phyloP scores from a whole-genome alignment of 176 grass and related monocot species.

The Eragrostis curvula region DNA sequence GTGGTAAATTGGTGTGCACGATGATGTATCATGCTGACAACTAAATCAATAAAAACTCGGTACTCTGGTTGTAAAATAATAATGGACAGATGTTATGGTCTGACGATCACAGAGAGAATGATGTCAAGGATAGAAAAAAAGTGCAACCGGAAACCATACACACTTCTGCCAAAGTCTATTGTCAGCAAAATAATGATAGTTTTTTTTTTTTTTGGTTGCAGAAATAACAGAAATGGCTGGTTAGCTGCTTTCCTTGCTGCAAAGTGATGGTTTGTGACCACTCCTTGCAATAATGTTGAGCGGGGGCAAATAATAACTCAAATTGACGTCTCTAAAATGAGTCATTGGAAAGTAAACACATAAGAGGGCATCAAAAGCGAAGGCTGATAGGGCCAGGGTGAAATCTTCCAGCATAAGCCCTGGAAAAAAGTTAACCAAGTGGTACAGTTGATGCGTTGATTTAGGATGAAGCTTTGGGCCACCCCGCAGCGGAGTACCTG shows the following conservation, averaged over 20 bases:
- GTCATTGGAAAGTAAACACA: neutral
- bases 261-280: neutral
- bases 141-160: neutral
- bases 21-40: neutral
- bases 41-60: neutral
- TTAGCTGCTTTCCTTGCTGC: constrained; percentile 8
- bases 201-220: no score
- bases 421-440: neutral
- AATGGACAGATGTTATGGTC: neutral
- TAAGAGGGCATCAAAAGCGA: neutral
- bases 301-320: neutral
- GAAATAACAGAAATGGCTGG: neutral
- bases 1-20: neutral
- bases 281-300: neutral
- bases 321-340: neutral
- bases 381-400: neutral
- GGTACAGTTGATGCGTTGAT: neutral
- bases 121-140: neutral
- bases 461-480: neutral
- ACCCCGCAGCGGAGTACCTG: neutral
- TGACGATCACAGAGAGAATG: neutral
- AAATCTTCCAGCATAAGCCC: neutral
- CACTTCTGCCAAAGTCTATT: neutral
- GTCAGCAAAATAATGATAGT: neutral
- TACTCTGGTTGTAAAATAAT: neutral